Base-by-base conservation (phyloP, 306 rosid genomes). In the Senna tora region DNA sequence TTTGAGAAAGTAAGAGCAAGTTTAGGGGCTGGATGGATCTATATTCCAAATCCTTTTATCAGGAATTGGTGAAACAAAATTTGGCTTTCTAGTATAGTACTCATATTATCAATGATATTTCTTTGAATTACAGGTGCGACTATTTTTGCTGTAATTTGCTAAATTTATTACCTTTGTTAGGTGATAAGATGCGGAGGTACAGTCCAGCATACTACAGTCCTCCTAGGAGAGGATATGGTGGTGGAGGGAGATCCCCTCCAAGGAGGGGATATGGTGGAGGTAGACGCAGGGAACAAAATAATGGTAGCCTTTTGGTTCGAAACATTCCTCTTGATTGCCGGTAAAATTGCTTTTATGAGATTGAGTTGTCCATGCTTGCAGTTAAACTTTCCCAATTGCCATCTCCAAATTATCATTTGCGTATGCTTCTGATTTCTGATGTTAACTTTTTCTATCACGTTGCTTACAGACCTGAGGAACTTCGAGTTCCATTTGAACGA, bases 161-260 rank as follows among this genome's bases (percentile, higher is more conserved):
- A 28, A 2, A 33, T 25, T 14, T 25, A 4, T 45, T 8, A 55
- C 22, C 41, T 36, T 17, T 45, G 9, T 75, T 77, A 69, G 77
- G 82, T 42, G 52, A 56, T 65, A 69, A 25, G 6, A 83, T 95
- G 99, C 80, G 97, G 81, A 87, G 99, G 83, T 82, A 85, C 85
- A 91, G 99, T 73, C 99, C 99, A n/a, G 88, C 80, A 56, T 89
- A 89, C 80, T 86, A 91, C 60, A 95, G 99, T 84, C 97, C 99
- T 74, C 96, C 96, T 0, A 87, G 96, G 80, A 84, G 97, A 78
- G 90, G 87, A 66, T 89, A 93, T 73, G 98, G 98, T 2, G 94
- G 94, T 15, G 86, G 98, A 32, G 89, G 86, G 34, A 58, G 85
- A 43, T 63, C 73, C 20, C 82, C 82, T 34, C 77, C 83, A 13